Evolutionary conservation across 306 rosid species (phyloP).

Genomic region (Trifolium subterraneum): DNA sequence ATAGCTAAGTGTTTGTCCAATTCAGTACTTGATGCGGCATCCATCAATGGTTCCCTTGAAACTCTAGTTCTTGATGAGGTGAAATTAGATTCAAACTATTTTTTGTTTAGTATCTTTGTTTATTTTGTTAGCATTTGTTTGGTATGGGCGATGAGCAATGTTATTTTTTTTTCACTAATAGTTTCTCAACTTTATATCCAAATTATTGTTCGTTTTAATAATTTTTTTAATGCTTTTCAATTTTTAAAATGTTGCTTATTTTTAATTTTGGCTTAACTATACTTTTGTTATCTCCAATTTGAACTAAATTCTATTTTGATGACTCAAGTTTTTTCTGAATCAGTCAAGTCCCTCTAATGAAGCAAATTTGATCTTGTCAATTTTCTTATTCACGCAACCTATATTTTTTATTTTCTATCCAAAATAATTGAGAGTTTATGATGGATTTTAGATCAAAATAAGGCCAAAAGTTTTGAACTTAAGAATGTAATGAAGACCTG

Average conservation of each 20-base stretch:
- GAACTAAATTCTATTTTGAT: not conserved
- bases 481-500: not conserved
- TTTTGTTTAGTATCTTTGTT: conserved; percentile 2
- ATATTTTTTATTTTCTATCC: not conserved
- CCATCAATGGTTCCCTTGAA: conserved; percentile 70
- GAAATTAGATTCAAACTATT: conserved; percentile 7
- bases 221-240: not conserved
- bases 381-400: not conserved
- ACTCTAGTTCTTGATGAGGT: conserved; percentile 99
- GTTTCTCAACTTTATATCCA: not conserved
- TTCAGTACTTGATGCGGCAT: conserved; percentile 60
- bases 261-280: not conserved
- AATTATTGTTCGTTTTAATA: conserved; percentile 12
- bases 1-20: conserved; percentile 78
- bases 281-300: not conserved
- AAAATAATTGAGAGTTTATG: not conserved
- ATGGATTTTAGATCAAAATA: not conserved
- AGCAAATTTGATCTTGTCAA: not conserved
- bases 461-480: not conserved
- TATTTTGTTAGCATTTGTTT: not conserved
- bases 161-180: not conserved
- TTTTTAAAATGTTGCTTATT: conserved; percentile 1
- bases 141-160: not conserved
- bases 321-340: not conserved
- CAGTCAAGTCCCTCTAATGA: not conserved